Evolutionary conservation across 306 rosid genomes (phyloP).

Genomic region (Acacia acuminata): DNA sequence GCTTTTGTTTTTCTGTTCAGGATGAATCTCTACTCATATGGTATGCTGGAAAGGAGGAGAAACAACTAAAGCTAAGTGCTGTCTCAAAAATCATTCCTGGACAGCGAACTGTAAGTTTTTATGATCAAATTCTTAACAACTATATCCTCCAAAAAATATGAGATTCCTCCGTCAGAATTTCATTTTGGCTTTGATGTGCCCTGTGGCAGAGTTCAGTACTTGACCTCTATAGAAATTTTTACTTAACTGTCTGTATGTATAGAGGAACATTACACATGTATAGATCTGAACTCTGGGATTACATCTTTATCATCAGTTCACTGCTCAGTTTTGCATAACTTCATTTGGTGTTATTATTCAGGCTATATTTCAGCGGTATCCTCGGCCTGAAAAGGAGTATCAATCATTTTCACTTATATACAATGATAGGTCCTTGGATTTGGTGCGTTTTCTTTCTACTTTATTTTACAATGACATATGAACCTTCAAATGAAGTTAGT

Average conservation of each 20-base stretch:
- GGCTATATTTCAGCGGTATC: slow-evolving; percentile 96
- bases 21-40: slow-evolving; percentile 86
- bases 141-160: slow-evolving; percentile 27
- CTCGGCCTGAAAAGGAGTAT: slow-evolving; percentile 97
- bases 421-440: slow-evolving; percentile 84
- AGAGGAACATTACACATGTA: slow-evolving; percentile 10
- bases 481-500: slow-evolving; percentile 28
- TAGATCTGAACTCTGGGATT: slow-evolving; percentile 10
- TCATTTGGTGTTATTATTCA: slow-evolving; percentile 46
- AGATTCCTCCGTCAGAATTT: slow-evolving; percentile 12
- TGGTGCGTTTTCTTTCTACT: slow-evolving; percentile 65
- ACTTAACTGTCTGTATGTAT: slow-evolving; percentile 2
- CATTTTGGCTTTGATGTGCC: slow-evolving; percentile 15
- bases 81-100: slow-evolving; percentile 94
- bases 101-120: slow-evolving; percentile 91
- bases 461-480: slow-evolving; percentile 15
- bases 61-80: slow-evolving; percentile 66
- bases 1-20: slow-evolving; percentile 43
- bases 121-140: slow-evolving; percentile 8
- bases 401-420: slow-evolving; percentile 94
- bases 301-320: slow-evolving; percentile 13
- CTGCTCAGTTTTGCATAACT: slow-evolving; percentile 32
- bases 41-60: slow-evolving; percentile 93
- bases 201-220: slow-evolving; percentile 24
- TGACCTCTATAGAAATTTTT: slow-evolving; percentile 2